A percentile compares a stretch with the other conserved stretches of the same genome.
Evolutionary conservation across 208 protist species (phyloP).

Genomic region (Porcisia hertigi): DNA sequence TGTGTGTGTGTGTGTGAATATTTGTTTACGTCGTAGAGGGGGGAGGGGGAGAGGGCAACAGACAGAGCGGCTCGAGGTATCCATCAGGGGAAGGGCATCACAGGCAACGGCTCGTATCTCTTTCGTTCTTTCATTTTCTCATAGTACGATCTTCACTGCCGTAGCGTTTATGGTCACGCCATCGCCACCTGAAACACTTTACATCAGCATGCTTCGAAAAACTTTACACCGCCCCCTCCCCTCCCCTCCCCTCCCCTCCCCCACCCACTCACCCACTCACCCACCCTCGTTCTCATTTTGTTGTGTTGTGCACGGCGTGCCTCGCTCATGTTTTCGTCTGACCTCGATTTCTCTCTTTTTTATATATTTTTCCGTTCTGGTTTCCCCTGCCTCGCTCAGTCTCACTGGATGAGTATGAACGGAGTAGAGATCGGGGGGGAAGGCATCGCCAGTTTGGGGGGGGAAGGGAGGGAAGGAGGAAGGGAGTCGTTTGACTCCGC

Average conservation of each 20-base stretch:
- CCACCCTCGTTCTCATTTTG: too few species aligned
- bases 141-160: neutral
- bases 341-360: constrained; percentile 19
- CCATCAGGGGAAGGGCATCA: too few species aligned
- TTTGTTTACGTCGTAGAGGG: neutral
- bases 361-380: too few species aligned
- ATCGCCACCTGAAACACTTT: too few species aligned
- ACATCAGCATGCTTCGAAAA: too few species aligned
- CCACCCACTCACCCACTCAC: too few species aligned
- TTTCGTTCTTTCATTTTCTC: neutral
- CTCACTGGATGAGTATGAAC: neutral
- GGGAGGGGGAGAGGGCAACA: too few species aligned
- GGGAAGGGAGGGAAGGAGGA: too few species aligned
- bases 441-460: too few species aligned
- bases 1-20: neutral
- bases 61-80: neutral
- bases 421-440: neutral
- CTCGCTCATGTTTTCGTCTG: neutral
- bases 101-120: too few species aligned
- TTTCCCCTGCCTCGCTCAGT: neutral
- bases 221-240: neutral
- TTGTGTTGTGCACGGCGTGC: neutral
- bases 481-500: too few species aligned
- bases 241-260: neutral
- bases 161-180: neutral